Percentiles rank a stretch among this genome's conserved stretches.
phyloP scores from a whole-genome alignment of 2,329 filamentous ascomycete genomes.

The Aspergillus floridensis region DNA sequence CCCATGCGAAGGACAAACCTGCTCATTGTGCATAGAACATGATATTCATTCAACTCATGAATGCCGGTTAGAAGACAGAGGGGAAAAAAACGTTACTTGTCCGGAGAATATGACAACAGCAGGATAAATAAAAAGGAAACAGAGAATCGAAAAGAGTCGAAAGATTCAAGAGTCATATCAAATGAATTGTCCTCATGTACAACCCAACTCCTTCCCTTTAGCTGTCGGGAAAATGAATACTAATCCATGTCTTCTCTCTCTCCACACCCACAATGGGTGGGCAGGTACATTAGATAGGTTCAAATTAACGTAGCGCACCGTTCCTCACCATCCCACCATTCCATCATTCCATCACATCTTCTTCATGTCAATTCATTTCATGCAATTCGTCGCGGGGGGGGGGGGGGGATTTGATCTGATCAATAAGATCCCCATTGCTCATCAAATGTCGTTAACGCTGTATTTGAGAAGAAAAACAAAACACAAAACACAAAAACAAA shows the following conservation, averaged over 20 bases:
- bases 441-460: conserved; percentile 4
- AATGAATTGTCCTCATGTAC: background rate
- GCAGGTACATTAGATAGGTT: no score
- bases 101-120: background rate
- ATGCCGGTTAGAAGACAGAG: background rate
- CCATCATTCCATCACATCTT: background rate
- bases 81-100: no score
- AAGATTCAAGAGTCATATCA: background rate
- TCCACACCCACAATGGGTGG: no score
- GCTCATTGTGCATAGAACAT: no score
- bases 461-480: background rate
- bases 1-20: no score
- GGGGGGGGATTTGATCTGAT: background rate
- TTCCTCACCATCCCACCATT: no score
- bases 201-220: background rate
- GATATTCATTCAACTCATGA: background rate
- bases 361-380: background rate
- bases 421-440: background rate
- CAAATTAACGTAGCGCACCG: no score
- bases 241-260: background rate
- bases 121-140: background rate
- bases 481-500: background rate
- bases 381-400: background rate
- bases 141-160: background rate
- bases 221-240: background rate